These are phyloP conservation scores for Saccharomyces pastorianus DNA, from an alignment of 1,139 yeast species.

Conservation along the genomic window DNA sequence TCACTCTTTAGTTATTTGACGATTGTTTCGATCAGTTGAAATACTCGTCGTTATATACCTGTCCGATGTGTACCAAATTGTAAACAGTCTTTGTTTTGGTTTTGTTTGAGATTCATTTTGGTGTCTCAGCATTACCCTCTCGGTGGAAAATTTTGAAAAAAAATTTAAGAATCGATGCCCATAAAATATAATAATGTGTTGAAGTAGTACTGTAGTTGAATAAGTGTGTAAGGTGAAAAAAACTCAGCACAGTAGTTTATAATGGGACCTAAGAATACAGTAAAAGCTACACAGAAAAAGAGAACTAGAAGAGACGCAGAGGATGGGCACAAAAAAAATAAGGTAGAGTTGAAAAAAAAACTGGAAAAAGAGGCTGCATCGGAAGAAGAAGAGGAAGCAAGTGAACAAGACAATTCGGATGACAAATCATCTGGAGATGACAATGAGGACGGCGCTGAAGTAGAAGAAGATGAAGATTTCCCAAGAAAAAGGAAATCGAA, in stretches of 20 bases:
- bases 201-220: neutral
- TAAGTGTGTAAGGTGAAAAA: neutral
- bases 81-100: neutral
- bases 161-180: slow-evolving; percentile 2
- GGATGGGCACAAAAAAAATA: neutral
- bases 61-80: neutral
- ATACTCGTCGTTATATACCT: neutral
- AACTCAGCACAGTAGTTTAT: neutral
- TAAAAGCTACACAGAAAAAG: neutral
- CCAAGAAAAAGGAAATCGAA: slow-evolving; percentile 46
- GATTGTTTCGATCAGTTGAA: neutral
- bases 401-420: slow-evolving; percentile 7
- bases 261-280: neutral
- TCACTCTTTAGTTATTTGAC: too few relatives aligned
- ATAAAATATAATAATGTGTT: neutral
- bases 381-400: slow-evolving; percentile 12
- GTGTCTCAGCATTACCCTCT: neutral
- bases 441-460: slow-evolving; percentile 26
- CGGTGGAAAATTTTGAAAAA: neutral
- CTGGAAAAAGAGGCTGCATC: slow-evolving; percentile 3
- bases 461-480: slow-evolving; percentile 35
- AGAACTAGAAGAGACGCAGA: neutral
- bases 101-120: neutral
- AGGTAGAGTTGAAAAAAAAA: neutral
- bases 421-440: slow-evolving; percentile 8